These are phyloP conservation scores for Paramecium primaurelia DNA, from an alignment of 73 alveolate genomes.

Conservation along the genomic window DNA sequence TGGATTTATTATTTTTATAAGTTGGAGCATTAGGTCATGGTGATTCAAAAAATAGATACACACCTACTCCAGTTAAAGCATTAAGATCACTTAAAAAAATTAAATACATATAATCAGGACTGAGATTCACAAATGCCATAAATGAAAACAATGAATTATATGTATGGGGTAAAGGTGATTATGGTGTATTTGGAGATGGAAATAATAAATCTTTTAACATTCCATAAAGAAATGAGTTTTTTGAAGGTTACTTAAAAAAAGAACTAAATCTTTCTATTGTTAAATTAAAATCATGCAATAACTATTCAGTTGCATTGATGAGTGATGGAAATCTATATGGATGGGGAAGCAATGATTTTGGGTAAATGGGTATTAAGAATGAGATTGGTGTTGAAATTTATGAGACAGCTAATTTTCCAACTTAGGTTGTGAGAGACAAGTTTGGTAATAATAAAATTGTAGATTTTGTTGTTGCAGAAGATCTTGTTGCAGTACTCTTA, in stretches of 20 bases:
- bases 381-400: conserved; percentile 63
- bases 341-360: conserved; percentile 92
- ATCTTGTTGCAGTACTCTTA: conserved; percentile 43
- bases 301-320: conserved; percentile 65
- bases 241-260: conserved; percentile 47
- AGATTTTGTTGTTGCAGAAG: conserved; percentile 56
- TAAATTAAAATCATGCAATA: conserved; percentile 59
- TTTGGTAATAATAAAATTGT: not conserved
- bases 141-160: conserved; percentile 45
- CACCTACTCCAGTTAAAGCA: conserved; percentile 62
- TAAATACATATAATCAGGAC: conserved; percentile 45
- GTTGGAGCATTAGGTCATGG: conserved; percentile 74
- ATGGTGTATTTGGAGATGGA: conserved; percentile 64
- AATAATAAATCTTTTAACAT: conserved; percentile 4
- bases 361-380: conserved; percentile 78
- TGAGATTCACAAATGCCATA: conserved; percentile 49
- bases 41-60: conserved; percentile 64
- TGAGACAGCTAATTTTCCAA: conserved; percentile 58
- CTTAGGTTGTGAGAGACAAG: conserved; percentile 5
- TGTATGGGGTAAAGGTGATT: conserved; percentile 65
- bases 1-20: conserved; percentile 36
- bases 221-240: conserved; percentile 50
- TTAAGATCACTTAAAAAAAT: conserved; percentile 60
- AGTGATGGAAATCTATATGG: conserved; percentile 76
- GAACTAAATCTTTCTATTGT: not conserved